A percentile compares a stretch with the other conserved stretches of the same genome.
These are phyloP conservation scores for Chlamydomonas reinhardtii DNA, from an alignment of 163 green algal genomes.

Conservation along the genomic window DNA sequence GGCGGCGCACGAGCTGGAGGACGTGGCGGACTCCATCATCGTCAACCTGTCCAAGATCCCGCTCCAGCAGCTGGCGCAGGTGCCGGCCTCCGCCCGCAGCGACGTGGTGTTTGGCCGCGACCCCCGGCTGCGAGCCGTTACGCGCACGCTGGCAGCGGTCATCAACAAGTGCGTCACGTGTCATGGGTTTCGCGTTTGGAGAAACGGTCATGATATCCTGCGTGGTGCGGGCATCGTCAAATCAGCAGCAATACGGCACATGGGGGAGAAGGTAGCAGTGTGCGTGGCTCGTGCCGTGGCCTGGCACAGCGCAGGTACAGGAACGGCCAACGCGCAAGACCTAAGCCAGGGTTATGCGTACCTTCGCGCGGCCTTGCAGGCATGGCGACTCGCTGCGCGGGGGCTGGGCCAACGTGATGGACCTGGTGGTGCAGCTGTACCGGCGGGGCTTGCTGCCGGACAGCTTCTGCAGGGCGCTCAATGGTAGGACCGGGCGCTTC, in stretches of 20 bases:
- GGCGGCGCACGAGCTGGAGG: constrained; percentile 57
- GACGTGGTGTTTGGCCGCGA: constrained; percentile 81
- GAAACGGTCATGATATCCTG: too few species aligned
- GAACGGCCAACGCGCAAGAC: too few species aligned
- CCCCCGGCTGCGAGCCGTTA: constrained; percentile 77
- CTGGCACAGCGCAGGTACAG: too few species aligned
- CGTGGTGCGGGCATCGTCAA: too few species aligned
- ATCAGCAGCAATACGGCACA: too few species aligned
- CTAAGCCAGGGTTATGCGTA: too few species aligned
- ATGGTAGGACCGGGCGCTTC: not conserved
- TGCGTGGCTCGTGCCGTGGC: too few species aligned
- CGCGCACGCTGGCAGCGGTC: constrained; percentile 84
- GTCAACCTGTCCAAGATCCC: constrained; percentile 81
- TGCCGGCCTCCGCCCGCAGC: not conserved
- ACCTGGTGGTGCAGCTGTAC: constrained; percentile 88
- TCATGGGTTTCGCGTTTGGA: too few species aligned
- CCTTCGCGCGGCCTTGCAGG: constrained; percentile 44
- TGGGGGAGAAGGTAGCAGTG: too few species aligned
- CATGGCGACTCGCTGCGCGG: constrained; percentile 88
- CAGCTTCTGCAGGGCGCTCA: constrained; percentile 46
- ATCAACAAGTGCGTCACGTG: constrained; percentile 71
- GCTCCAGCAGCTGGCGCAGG: constrained; percentile 42
- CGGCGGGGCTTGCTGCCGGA: constrained; percentile 84
- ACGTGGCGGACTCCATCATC: constrained; percentile 86
- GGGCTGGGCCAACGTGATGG: constrained; percentile 91